Base-by-base conservation (phyloP, 495 filamentous ascomycete species). In the Aspergillus panamensis region DNA sequence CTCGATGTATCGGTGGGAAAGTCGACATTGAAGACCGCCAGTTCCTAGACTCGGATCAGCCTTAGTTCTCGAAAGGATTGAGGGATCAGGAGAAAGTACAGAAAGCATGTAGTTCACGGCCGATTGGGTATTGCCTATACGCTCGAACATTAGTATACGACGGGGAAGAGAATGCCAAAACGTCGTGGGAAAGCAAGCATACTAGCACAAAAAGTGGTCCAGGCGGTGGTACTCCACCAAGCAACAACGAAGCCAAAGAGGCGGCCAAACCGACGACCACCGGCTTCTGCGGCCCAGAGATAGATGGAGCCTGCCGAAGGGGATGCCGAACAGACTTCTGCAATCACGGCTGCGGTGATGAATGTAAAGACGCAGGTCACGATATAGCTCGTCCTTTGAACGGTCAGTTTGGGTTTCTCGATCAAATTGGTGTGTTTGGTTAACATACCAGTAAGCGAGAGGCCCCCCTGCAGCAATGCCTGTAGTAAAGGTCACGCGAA, bases 151-250 rank as follows among this genome's bases (percentile, higher is more conserved):
- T n/a, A n/a, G n/a, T n/a, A n/a, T n/a, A n/a, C n/a, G n/a, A n/a
- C n/a, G n/a, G n/a, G n/a, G n/a, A n/a, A n/a, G n/a, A n/a, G n/a
- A n/a, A n/a, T n/a, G n/a, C n/a, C n/a, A n/a, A n/a, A n/a, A n/a
- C n/a, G n/a, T n/a, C n/a, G n/a, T n/a, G n/a, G n/a, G n/a, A n/a
- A n/a, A n/a, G n/a, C n/a, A n/a, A n/a, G n/a, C n/a, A n/a, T n/a
- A 57, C 77, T 80, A 8, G 77, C 77, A 62, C 76, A 78, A 58
- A 83, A 83, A 5, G 80, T 83, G 19, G 80, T 83, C 80, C 80
- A 83, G 9, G 80, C 80, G 2, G 80, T 83, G 8, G 79, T 82
- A 68, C 79, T 82, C 80, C 80, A 83, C 80, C 80, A 83, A 4
- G 80, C 80, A 32, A 82, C 80, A 31, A 81, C 67, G 62, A 83